Base-by-base conservation (phyloP, 345 rosid species). In the Boechera stricta region DNA sequence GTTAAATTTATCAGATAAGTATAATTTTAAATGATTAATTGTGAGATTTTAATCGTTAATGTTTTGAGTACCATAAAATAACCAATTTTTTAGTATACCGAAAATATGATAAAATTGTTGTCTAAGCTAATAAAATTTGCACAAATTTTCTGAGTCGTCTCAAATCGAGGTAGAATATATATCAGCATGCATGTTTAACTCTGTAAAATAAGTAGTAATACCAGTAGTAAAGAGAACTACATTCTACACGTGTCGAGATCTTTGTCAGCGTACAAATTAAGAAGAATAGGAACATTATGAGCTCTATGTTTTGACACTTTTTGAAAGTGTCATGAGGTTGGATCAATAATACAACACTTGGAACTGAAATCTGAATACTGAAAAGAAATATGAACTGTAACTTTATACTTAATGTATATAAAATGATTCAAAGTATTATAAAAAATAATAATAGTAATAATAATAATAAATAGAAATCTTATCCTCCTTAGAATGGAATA, bases 401-500 rank as follows among this genome's bases (percentile, higher is more conserved):
- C 5, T 38, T 39, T 5, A 28, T 3, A 6, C 54, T 52, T 4
- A 35, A 63, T 62, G 41, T 38, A 4, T 28, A 62, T 31, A 64
- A 12, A 6, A 74, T 33, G 15, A 56, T 57, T 24, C 7, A 66
- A 36, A 35, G 36, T 35, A 74, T 53, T 32, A 33, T 2, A n/a
- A 6, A 63, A 45, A 16, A 16, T 16, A 16, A 16, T 16, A 16
- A 16, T 16, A 16, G 16, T 16, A 16, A 16, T 16, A 16, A 16
- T 16, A 16, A 16, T 16, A 16, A 42, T 16, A 69, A 56, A 5
- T 6, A 56, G 9, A 64, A 64, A 77, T 65, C 69, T 72, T 78
- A 72, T 65, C 73, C 31, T 65, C 10, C 62, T 58, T 72, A 11
- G 68, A 72, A 66, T 78, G 81, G 77, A 71, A 55, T 77, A 38